phyloP scores from a whole-genome alignment of 2,329 filamentous ascomycete genomes.

The Sporothrix variecibatus region DNA sequence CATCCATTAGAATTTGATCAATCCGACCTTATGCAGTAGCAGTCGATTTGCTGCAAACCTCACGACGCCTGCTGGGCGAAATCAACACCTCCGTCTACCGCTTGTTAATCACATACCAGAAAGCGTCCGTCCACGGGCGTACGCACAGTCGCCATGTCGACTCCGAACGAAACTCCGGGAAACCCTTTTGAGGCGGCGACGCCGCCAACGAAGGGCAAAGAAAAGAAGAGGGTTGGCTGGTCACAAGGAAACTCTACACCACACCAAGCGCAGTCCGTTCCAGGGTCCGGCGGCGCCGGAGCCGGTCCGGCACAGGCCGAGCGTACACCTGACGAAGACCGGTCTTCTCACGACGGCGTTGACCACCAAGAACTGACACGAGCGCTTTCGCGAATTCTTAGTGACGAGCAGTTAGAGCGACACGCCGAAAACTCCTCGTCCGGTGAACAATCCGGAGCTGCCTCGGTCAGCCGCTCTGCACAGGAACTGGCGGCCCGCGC shows the following conservation, averaged over 20 bases:
- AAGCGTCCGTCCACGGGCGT: conserved; percentile 7
- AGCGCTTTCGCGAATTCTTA: conserved; percentile 29
- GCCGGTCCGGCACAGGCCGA: neutral
- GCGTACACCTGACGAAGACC: neutral
- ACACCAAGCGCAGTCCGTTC: neutral
- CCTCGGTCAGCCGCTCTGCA: neutral
- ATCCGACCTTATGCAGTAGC: neutral
- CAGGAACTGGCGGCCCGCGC: neutral
- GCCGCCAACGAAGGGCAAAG: conserved; percentile 28
- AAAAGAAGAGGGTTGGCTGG: conserved; percentile 34
- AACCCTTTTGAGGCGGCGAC: conserved; percentile 16
- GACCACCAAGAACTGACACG: conserved; percentile 31
- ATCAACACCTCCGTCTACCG: neutral
- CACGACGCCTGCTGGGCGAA: neutral
- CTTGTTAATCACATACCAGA: neutral
- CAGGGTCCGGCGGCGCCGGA: neutral
- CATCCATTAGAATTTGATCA: neutral
- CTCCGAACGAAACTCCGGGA: conserved; percentile 10
- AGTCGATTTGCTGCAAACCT: neutral
- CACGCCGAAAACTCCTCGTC: neutral
- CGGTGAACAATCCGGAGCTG: neutral
- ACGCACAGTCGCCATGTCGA: conserved; percentile 25
- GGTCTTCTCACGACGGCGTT: conserved; percentile 27
- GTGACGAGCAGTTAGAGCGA: conserved; percentile 9
- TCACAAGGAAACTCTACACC: conserved; percentile 22